Conservation (phyloP, 257 asterid species). For the Solanum dulcamara region DNA sequence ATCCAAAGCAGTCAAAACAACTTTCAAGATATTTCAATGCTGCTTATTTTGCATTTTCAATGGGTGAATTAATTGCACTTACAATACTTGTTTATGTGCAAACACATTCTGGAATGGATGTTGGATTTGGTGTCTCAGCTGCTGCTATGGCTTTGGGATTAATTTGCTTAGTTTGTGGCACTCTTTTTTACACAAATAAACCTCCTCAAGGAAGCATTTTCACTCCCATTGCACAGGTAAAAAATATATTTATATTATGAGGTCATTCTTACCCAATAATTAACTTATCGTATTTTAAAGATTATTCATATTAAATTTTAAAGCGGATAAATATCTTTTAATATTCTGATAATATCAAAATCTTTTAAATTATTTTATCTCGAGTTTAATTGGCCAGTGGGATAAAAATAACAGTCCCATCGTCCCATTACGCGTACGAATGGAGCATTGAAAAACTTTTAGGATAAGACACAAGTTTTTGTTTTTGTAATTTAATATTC, state of each 20-base stretch:
- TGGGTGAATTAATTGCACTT: constrained; percentile 72
- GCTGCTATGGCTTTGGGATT: constrained; percentile 83
- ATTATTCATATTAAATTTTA: no score
- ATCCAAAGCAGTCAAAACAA: constrained; percentile 43
- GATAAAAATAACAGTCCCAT: background rate
- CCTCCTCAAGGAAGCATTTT: constrained; percentile 77
- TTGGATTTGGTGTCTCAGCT: constrained; percentile 86
- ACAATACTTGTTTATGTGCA: constrained; percentile 79
- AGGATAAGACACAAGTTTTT: background rate
- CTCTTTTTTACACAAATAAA: constrained; percentile 48
- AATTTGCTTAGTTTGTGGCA: constrained; percentile 48
- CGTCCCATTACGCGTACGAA: background rate
- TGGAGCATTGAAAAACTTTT: background rate
- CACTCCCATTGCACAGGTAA: constrained; percentile 81
- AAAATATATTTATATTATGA: background rate
- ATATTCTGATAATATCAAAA: background rate
- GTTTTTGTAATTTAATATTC: background rate
- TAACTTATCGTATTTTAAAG: background rate
- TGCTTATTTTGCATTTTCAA: constrained; percentile 83
- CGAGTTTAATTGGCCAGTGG: background rate
- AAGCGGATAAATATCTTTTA: background rate
- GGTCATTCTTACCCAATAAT: background rate
- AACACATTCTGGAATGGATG: constrained; percentile 95
- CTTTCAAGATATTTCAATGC: constrained; percentile 83
- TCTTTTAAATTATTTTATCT: background rate